Evolutionary conservation across 2,329 filamentous ascomycete genomes (phyloP).

Genomic region (Neobulgaria alba): DNA sequence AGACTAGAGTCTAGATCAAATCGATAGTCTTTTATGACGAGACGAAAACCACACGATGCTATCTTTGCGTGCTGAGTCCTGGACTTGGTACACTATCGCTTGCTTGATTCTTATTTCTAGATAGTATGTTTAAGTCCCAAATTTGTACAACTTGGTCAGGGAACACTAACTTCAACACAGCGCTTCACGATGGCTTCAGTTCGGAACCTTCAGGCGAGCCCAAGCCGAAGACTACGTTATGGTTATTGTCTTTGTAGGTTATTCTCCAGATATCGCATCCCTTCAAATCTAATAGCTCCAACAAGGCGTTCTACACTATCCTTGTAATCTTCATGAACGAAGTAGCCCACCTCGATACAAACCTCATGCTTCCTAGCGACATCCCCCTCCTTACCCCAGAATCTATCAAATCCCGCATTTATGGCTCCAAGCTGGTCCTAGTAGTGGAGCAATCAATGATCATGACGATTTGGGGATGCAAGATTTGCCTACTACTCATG

Average conservation of each 20-base stretch:
- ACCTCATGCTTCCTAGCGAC: slow-evolving; percentile 46
- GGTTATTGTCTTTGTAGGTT: slow-evolving; percentile 41
- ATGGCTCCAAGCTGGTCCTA: slow-evolving; percentile 53
- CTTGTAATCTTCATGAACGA: slow-evolving; percentile 48
- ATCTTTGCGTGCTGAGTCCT: background rate
- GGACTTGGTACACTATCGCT: background rate
- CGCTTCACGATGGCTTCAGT: slow-evolving; percentile 32
- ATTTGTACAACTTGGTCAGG: background rate
- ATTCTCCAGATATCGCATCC: background rate
- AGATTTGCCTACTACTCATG: slow-evolving; percentile 48
- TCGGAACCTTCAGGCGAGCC: slow-evolving; percentile 39
- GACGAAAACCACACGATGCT: no score
- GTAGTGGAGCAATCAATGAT: slow-evolving; percentile 55
- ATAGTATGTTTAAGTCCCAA: slow-evolving; percentile 28
- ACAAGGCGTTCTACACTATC: slow-evolving; percentile 43
- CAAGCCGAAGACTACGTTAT: slow-evolving; percentile 49
- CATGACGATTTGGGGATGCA: slow-evolving; percentile 47
- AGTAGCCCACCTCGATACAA: slow-evolving; percentile 46
- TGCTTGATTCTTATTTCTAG: slow-evolving; percentile 12
- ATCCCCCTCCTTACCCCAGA: slow-evolving; percentile 36
- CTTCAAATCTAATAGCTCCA: no score
- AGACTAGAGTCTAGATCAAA: no score
- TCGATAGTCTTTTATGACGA: no score
- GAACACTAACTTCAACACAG: no score
- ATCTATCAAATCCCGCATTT: slow-evolving; percentile 18